Percentiles rank a stretch among this genome's conserved stretches.
These are phyloP conservation scores for Grigorovia transvaalensis DNA, from an alignment of 805 yeast species.

Conservation along the genomic window DNA sequence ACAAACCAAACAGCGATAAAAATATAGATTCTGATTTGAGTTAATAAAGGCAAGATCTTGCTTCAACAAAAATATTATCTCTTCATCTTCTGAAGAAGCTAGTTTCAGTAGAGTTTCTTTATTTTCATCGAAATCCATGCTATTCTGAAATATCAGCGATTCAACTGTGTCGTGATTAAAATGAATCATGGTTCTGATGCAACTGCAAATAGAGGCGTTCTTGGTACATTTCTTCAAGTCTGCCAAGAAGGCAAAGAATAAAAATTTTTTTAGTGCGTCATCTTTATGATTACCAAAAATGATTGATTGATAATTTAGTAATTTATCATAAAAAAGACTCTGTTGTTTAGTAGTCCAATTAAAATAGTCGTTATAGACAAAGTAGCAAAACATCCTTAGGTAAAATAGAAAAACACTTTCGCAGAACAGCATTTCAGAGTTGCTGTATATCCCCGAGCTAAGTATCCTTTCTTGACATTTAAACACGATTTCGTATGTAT, in stretches of 20 bases:
- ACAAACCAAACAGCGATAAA: not conserved
- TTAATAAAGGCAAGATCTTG: not conserved
- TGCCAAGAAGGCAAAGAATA: not conserved
- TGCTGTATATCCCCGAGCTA: not conserved
- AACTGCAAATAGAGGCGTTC: not conserved
- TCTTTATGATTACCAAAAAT: not conserved
- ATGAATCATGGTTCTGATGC: not conserved
- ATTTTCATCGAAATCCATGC: not conserved
- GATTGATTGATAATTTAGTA: not conserved
- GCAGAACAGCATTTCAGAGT: not conserved
- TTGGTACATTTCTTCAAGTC: not conserved
- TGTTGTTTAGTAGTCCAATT: not conserved
- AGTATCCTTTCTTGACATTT: not conserved
- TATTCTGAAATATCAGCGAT: not conserved
- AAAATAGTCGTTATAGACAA: not conserved
- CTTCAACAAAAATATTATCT: not conserved
- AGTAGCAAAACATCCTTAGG: not conserved
- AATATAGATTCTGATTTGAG: not conserved
- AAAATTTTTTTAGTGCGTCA: not conserved
- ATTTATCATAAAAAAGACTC: not conserved
- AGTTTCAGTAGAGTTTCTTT: not conserved
- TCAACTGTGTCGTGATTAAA: not conserved
- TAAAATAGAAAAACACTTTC: not conserved
- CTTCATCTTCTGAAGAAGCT: not conserved
- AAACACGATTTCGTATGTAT: not conserved